Evolutionary conservation across 73 alveolate genomes (phyloP).

Genomic region (Loxodes magnus): DNA sequence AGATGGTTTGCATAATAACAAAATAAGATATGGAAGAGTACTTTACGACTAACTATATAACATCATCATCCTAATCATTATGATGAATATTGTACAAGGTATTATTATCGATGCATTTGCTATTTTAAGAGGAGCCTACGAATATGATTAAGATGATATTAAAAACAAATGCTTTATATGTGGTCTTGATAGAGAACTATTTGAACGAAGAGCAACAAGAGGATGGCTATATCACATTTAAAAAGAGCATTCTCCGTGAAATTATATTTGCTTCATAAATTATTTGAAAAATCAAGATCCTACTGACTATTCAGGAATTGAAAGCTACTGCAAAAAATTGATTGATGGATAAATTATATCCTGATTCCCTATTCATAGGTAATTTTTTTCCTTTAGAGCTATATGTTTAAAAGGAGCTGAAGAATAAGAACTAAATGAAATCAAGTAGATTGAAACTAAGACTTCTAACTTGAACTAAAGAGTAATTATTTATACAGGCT

Average conservation of each 20-base stretch:
- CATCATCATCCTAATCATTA: conserved; percentile 31
- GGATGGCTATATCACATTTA: conserved; percentile 42
- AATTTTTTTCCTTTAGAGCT: too few relatives aligned
- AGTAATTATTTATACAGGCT: too few relatives aligned
- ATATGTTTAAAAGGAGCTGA: too few relatives aligned
- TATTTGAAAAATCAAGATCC: conserved; percentile 39
- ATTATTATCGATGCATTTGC: conserved; percentile 66
- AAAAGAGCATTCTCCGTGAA: conserved; percentile 63
- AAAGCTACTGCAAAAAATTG: conserved; percentile 9
- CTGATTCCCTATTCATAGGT: conserved; percentile 2
- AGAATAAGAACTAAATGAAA: too few relatives aligned
- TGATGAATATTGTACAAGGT: conserved; percentile 62
- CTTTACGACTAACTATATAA: conserved; percentile 42
- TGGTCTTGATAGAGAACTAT: conserved; percentile 34
- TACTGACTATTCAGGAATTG: conserved; percentile 38
- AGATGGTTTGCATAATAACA: too few relatives aligned
- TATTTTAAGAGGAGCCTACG: conserved; percentile 46
- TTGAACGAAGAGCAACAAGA: conserved; percentile 26
- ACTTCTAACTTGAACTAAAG: too few relatives aligned
- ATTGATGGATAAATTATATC: background rate
- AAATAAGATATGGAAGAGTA: too few relatives aligned
- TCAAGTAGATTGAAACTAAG: too few relatives aligned
- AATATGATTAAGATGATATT: conserved; percentile 30
- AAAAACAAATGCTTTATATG: conserved; percentile 54
- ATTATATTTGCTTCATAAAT: conserved; percentile 54